Evolutionary conservation across 306 rosid genomes (phyloP).

Genomic region (Rosa chinensis): DNA sequence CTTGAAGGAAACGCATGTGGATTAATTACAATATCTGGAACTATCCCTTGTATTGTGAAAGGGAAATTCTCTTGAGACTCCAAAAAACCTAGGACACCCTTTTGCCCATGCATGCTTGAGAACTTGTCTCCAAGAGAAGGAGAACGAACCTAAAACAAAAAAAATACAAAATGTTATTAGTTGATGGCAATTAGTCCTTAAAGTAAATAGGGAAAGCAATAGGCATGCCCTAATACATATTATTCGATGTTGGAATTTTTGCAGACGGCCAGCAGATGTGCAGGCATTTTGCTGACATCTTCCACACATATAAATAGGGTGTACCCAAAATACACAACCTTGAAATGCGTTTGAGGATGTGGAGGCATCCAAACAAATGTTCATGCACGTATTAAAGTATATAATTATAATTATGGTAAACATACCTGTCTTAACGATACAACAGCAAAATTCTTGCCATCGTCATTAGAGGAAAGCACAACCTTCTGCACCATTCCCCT

Average conservation of each 20-base stretch:
- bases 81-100: conserved; percentile 91
- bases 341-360: not conserved
- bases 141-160: conserved; percentile 67
- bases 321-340: not conserved
- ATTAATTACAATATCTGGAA: conserved; percentile 94
- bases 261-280: conserved; percentile 3
- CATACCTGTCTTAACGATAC: conserved; percentile 95
- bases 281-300: not conserved
- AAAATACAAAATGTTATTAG: conserved; percentile 13
- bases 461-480: conserved; percentile 88
- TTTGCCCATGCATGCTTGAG: conserved; percentile 99
- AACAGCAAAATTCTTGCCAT: conserved; percentile 85
- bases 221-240: not conserved
- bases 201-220: conserved; percentile 1
- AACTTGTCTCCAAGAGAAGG: conserved; percentile 97
- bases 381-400: not conserved
- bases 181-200: not conserved
- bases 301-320: not conserved
- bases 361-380: not conserved
- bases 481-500: conserved; percentile 95
- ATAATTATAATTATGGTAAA: not conserved
- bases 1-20: conserved; percentile 98
- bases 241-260: not conserved
- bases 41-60: conserved; percentile 85
- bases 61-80: conserved; percentile 95